Conservation (phyloP, 805 yeast genomes). For the Kodamaea kakaduensis region DNA sequence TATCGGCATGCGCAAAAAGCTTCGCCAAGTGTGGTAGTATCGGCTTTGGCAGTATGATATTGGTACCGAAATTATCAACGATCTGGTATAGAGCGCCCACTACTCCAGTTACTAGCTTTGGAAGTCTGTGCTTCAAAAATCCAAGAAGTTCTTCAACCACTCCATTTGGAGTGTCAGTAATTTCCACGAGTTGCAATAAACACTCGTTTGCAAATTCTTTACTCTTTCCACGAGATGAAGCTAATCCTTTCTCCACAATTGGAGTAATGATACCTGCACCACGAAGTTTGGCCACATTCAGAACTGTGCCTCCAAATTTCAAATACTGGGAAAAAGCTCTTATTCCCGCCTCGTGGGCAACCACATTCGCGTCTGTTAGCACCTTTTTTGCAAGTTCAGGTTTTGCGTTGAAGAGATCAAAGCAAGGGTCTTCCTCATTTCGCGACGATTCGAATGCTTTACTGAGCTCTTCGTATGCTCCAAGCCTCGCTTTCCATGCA, state of each 20-base stretch:
- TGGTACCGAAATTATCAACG: constrained; percentile 55
- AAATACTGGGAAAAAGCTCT: constrained; percentile 51
- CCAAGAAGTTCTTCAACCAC: constrained; percentile 67
- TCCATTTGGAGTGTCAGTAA: constrained; percentile 55
- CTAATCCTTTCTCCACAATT: constrained; percentile 77
- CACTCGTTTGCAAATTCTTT: constrained; percentile 63
- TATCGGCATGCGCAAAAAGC: constrained; percentile 81
- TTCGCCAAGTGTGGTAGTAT: constrained; percentile 58
- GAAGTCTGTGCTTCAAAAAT: constrained; percentile 56
- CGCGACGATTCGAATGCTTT: constrained; percentile 50
- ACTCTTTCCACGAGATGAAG: constrained; percentile 72
- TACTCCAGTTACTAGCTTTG: constrained; percentile 74
- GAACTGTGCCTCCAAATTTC: constrained; percentile 49
- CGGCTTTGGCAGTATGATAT: constrained; percentile 50
- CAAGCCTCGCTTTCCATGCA: constrained; percentile 80
- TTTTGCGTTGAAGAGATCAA: constrained; percentile 45
- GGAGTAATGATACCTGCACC: constrained; percentile 39
- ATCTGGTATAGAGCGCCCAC: constrained; percentile 54
- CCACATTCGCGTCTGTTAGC: constrained; percentile 79
- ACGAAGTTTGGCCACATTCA: constrained; percentile 39
- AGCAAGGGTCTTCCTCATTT: constrained; percentile 52
- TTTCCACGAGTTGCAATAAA: constrained; percentile 58
- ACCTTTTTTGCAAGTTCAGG: constrained; percentile 56
- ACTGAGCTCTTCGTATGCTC: constrained; percentile 69
- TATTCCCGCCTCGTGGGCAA: constrained; percentile 84